Percentiles rank a stretch among this genome's conserved stretches.
phyloP scores from a whole-genome alignment of 1,284 basidiomycete genomes.

The Stygiomarasmius scandens region DNA sequence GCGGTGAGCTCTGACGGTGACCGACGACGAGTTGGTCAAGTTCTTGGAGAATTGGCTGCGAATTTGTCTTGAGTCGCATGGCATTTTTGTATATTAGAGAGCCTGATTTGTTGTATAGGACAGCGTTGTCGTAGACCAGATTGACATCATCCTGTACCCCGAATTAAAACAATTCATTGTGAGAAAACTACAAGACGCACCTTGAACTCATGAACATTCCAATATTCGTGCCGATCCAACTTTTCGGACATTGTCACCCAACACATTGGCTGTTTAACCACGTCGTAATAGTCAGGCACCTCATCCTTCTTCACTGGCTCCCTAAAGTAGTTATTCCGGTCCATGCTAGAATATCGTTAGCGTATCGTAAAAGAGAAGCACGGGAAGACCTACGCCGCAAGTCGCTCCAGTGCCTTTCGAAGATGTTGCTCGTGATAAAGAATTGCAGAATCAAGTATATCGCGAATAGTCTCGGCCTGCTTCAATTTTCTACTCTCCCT shows the following conservation, averaged over 20 bases:
- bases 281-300: constrained; percentile 92
- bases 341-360: constrained; percentile 53
- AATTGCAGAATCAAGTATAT: constrained; percentile 65
- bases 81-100: constrained; percentile 79
- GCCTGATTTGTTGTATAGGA: constrained; percentile 82
- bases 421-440: constrained; percentile 70
- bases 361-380: constrained; percentile 1
- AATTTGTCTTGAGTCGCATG: constrained; percentile 62
- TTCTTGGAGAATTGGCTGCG: constrained; percentile 61
- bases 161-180: background rate
- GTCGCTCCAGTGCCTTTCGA: constrained; percentile 68
- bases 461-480: constrained; percentile 73
- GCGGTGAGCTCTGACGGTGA: background rate
- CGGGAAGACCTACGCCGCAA: constrained; percentile 60
- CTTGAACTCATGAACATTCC: constrained; percentile 75
- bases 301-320: constrained; percentile 79
- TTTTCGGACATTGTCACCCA: constrained; percentile 84
- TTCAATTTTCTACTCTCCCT: constrained; percentile 85
- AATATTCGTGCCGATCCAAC: constrained; percentile 80
- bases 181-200: constrained; percentile 40
- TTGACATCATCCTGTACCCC: constrained; percentile 71
- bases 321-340: constrained; percentile 76
- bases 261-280: constrained; percentile 88
- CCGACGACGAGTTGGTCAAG: constrained; percentile 43
- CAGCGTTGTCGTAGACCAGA: constrained; percentile 87